Percentiles rank a stretch among this genome's conserved stretches.
These are phyloP conservation scores for Lactifluus volemus DNA, from an alignment of 768 basidiomycete species.

Conservation along the genomic window DNA sequence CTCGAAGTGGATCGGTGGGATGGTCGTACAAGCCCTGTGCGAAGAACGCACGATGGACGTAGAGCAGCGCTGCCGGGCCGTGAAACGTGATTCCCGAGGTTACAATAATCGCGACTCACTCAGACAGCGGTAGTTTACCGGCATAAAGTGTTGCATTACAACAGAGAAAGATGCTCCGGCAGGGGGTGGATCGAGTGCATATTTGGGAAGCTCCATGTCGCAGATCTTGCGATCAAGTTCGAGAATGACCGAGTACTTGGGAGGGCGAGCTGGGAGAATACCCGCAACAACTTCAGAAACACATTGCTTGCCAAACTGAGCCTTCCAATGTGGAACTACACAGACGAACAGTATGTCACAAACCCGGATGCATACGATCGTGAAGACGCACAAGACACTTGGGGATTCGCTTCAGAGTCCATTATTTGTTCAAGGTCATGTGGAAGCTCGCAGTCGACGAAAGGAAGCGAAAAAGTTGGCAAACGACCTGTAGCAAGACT, in stretches of 20 bases:
- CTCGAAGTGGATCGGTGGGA: constrained; percentile 50
- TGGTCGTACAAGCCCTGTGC: constrained; percentile 60
- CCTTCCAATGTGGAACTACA: constrained; percentile 62
- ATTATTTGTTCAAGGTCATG: constrained; percentile 51
- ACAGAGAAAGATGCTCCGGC: constrained; percentile 43
- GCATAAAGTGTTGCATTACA: constrained; percentile 72
- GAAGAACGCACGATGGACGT: constrained; percentile 71
- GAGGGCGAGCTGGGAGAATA: constrained; percentile 53
- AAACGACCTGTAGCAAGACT: constrained; percentile 63
- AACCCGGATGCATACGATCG: background rate
- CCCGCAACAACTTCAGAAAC: constrained; percentile 63
- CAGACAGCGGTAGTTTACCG: constrained; percentile 59
- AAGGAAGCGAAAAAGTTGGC: constrained; percentile 60
- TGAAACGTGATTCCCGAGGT: background rate
- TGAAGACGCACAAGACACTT: constrained; percentile 47
- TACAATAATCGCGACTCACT: constrained; percentile 35
- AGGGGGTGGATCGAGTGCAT: constrained; percentile 44
- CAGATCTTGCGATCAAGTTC: constrained; percentile 50
- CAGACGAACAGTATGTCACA: background rate
- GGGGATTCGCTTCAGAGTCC: constrained; percentile 46
- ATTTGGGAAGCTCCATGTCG: constrained; percentile 58
- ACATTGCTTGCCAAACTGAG: constrained; percentile 56
- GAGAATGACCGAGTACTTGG: constrained; percentile 52
- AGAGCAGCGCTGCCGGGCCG: constrained; percentile 46
- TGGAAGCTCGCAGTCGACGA: constrained; percentile 65